Conservation (phyloP, 2,329 filamentous ascomycete genomes). For the Trichoderma atroviride region DNA sequence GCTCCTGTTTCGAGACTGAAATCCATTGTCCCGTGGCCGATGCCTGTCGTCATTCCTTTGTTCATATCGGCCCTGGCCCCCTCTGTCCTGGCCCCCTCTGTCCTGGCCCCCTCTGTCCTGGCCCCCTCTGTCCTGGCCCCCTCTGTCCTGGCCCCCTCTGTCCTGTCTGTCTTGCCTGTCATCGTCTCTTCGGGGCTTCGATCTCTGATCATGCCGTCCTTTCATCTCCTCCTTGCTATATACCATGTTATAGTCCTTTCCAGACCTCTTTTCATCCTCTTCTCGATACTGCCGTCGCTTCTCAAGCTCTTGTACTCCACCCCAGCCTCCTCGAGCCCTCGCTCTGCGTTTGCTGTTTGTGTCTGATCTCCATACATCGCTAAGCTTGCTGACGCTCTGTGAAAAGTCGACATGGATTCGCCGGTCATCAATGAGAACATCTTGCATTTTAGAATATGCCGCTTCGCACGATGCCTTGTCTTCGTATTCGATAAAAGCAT, state of each 20-base stretch:
- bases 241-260: conserved; percentile 72
- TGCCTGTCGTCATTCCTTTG: conserved; percentile 26
- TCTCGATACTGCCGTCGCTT: conserved; percentile 87
- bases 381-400: conserved; percentile 86
- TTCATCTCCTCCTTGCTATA: conserved; percentile 74
- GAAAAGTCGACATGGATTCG: conserved; percentile 99
- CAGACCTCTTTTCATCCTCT: conserved; percentile 53
- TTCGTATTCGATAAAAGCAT: conserved; percentile 96
- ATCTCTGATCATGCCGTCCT: conserved; percentile 44
- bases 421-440: conserved; percentile 93
- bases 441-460: conserved; percentile 99
- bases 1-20: conserved; percentile 45
- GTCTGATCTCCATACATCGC: conserved; percentile 83
- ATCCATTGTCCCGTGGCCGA: neutral
- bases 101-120: neutral
- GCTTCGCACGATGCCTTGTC: conserved; percentile 91
- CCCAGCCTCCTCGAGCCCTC: conserved; percentile 74
- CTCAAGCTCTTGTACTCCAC: conserved; percentile 84
- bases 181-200: conserved; percentile 27
- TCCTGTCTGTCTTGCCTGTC: conserved; percentile 12
- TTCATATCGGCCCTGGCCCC: conserved; percentile 19
- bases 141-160: conserved; percentile 27
- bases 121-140: conserved; percentile 27
- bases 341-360: conserved; percentile 78
- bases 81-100: conserved; percentile 28